Percentiles rank a stretch among this genome's conserved stretches.
Conservation (phyloP, 305 asterid species). For the Petunia hybrid region DNA sequence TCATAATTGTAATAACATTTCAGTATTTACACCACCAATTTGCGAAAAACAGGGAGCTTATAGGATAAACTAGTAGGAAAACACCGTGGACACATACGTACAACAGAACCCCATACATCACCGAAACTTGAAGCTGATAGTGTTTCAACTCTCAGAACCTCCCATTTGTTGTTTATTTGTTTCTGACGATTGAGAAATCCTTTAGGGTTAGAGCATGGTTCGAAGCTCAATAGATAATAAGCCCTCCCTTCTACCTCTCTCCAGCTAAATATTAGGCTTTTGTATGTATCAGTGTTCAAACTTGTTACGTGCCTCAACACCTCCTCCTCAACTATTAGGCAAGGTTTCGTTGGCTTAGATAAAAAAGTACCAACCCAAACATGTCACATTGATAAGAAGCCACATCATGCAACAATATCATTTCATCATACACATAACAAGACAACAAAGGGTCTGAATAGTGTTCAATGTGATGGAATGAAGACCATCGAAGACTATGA, state of each 20-base stretch:
- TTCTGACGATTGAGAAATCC: no score
- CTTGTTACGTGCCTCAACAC: no score
- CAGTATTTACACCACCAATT: background rate
- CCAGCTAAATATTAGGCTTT: no score
- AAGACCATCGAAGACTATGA: background rate
- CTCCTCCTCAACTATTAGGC: slow-evolving; percentile 15
- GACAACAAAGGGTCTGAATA: background rate
- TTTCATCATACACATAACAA: background rate
- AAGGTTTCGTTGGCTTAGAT: background rate
- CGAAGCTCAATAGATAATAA: no score
- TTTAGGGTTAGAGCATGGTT: no score
- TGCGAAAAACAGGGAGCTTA: background rate
- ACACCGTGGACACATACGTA: background rate
- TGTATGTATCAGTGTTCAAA: no score
- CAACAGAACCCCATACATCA: background rate
- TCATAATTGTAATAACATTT: background rate
- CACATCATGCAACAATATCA: background rate
- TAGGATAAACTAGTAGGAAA: background rate
- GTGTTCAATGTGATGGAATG: background rate
- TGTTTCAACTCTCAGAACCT: background rate
- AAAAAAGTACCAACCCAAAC: background rate
- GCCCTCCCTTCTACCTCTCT: no score
- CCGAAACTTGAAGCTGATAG: background rate
- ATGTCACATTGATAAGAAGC: slow-evolving; percentile 2
- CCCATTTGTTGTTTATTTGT: background rate